Conservation (phyloP, 202 grass and related monocot genomes). For the Eragrostis tef region DNA sequence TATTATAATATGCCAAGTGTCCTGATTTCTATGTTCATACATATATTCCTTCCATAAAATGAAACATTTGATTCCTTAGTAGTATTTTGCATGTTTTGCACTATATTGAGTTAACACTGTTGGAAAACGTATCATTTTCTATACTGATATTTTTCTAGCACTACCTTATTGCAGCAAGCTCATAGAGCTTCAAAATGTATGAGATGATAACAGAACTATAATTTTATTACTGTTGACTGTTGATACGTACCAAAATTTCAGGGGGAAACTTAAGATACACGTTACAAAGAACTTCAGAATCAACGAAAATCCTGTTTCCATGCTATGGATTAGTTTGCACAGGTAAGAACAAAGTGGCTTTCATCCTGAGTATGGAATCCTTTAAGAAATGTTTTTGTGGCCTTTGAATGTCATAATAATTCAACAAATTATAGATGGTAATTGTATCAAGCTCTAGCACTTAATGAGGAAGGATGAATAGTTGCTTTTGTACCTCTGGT, state of each 20-base stretch:
- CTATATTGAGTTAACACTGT: slow-evolving; percentile 3
- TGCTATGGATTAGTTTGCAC: slow-evolving; percentile 14
- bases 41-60: slow-evolving; percentile 2
- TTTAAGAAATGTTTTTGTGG: not conserved
- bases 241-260: slow-evolving; percentile 26
- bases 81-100: not conserved
- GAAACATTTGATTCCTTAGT: not conserved
- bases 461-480: slow-evolving; percentile 19
- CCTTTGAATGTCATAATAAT: slow-evolving; percentile 18
- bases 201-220: slow-evolving; percentile 6
- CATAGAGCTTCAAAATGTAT: slow-evolving; percentile 20
- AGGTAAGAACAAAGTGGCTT: slow-evolving; percentile 9
- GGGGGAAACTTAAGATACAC: not conserved
- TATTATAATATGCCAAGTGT: not conserved
- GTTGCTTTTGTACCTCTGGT: slow-evolving; percentile 75
- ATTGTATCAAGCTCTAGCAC: not conserved
- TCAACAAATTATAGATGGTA: slow-evolving; percentile 18
- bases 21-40: slow-evolving; percentile 30
- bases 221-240: not conserved
- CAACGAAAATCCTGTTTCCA: not conserved
- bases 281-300: not conserved
- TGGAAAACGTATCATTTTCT: slow-evolving; percentile 8
- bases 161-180: not conserved
- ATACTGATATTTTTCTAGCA: not conserved
- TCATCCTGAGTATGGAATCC: not conserved